These are phyloP conservation scores for Hypomyces perniciosus DNA, from an alignment of 2,329 filamentous ascomycete species.

Conservation along the genomic window DNA sequence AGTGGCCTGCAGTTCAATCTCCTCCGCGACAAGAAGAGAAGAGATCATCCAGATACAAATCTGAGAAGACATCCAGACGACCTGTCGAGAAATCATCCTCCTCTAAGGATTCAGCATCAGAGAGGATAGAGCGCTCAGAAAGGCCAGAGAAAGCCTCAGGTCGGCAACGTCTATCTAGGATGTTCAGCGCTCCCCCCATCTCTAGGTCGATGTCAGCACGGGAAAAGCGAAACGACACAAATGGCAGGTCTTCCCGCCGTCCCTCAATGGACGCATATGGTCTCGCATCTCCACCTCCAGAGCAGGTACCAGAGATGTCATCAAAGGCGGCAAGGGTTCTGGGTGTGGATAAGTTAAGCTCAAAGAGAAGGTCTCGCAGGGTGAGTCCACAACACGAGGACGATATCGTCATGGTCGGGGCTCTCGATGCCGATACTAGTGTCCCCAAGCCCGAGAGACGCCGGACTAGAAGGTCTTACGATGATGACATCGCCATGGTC, in stretches of 20 bases:
- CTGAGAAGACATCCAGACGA: conserved; percentile 56
- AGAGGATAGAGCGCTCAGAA: conserved; percentile 54
- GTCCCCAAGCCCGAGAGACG: conserved; percentile 28
- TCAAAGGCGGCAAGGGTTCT: conserved; percentile 76
- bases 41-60: conserved; percentile 55
- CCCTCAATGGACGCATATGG: conserved; percentile 61
- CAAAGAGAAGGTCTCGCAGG: conserved; percentile 42
- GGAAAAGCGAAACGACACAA: conserved; percentile 52
- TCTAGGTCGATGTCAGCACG: conserved; percentile 65
- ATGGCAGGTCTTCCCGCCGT: conserved; percentile 58
- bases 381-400: conserved; percentile 36
- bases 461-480: conserved; percentile 28
- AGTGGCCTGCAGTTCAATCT: conserved; percentile 61
- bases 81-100: conserved; percentile 50
- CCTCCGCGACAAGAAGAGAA: conserved; percentile 39
- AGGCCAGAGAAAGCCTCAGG: conserved; percentile 41
- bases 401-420: conserved; percentile 44
- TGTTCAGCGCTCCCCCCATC: conserved; percentile 63
- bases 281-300: conserved; percentile 66
- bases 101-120: conserved; percentile 67
- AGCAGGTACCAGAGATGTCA: conserved; percentile 58
- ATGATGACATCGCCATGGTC: conserved; percentile 36
- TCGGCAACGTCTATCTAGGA: conserved; percentile 52
- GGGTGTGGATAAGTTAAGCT: conserved; percentile 44
- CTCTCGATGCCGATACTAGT: conserved; percentile 32